Base-by-base conservation (phyloP, 306 rosid species). In the Neltuma alba region DNA sequence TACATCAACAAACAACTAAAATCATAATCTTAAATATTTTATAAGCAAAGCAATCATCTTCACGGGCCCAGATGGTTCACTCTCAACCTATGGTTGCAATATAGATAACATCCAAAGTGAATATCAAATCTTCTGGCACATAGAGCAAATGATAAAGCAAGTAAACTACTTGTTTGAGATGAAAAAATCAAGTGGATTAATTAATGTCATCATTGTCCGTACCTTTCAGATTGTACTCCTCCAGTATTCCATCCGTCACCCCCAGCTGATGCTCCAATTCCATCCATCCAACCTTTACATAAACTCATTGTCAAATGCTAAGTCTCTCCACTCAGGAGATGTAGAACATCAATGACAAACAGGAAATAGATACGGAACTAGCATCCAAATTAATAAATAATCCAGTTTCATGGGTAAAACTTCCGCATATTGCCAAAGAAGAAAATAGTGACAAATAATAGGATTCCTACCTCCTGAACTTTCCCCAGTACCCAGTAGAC, bases 201-300 rank as follows among this genome's bases (percentile, higher is more conserved):
- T 52, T 55, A 63, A 67, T 37, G 86, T 55, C 72, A 74, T 2
- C 28, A 64, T 69, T 52, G 66, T 80, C 44, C 72, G 72, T 84
- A 92, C 97, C 97, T 82, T 79, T 80, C 96, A 77, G 86, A 62
- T 77, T 93, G 81, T 9, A 62, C 36, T 47, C 86, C 92, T 45
- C 87, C 94, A 76, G 86, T 54, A 82, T 86, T 84, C 97, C 97
- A 89, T 45, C 86, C 89, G 21, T 83, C 87, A 80, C 88, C 84
- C 2, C 83, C 92, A 1, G 88, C 77, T 23, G 97, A 94, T 2
- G 93, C 74, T 80, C 93, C 97, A 3, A 78, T 85, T 76, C 90
- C 95, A 80, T 74, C 79, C 79, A 81, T 74, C 97, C 97, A 92
- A 90, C 91, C 97, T 95, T 81, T 73, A 65, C 48, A 74, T 27